phyloP scores from a whole-genome alignment of 768 basidiomycete genomes.

The Lactarius hengduanensis region DNA sequence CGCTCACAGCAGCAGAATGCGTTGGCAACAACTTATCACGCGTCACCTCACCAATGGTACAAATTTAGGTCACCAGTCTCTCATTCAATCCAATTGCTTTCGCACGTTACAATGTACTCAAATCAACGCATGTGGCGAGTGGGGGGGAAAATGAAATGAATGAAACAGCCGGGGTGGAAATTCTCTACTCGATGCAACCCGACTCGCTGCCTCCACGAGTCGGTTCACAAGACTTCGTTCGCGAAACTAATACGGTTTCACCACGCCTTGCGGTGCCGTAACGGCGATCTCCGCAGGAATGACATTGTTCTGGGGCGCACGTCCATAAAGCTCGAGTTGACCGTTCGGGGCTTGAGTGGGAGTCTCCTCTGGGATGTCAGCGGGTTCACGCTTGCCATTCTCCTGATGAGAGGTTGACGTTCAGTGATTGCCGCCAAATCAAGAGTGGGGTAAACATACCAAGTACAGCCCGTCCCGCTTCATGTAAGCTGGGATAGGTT shows the following conservation, averaged over 20 bases:
- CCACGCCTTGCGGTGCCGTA: slow-evolving; percentile 27
- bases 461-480: slow-evolving; percentile 31
- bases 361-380: slow-evolving; percentile 36
- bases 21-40: too few species aligned
- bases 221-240: slow-evolving; percentile 10
- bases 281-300: slow-evolving; percentile 33
- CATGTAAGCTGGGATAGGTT: slow-evolving; percentile 46
- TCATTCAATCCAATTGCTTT: slow-evolving; percentile 11
- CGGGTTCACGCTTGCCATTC: slow-evolving; percentile 16
- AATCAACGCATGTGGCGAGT: slow-evolving; percentile 8
- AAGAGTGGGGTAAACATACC: neutral
- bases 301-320: slow-evolving; percentile 1
- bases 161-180: slow-evolving; percentile 5
- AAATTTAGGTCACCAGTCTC: neutral
- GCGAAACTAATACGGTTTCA: neutral
- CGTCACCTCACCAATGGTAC: neutral
- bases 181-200: slow-evolving; percentile 8
- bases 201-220: slow-evolving; percentile 16
- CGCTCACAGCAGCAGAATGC: too few species aligned
- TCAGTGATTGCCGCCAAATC: neutral
- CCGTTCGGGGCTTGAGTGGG: slow-evolving; percentile 40
- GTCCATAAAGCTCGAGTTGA: slow-evolving; percentile 34
- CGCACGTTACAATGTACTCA: slow-evolving; percentile 13
- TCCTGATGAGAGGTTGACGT: neutral
- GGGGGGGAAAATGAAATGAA: neutral